Evolutionary conservation across 2,329 filamentous ascomycete genomes (phyloP).

Genomic region (Cladosporium velox): DNA sequence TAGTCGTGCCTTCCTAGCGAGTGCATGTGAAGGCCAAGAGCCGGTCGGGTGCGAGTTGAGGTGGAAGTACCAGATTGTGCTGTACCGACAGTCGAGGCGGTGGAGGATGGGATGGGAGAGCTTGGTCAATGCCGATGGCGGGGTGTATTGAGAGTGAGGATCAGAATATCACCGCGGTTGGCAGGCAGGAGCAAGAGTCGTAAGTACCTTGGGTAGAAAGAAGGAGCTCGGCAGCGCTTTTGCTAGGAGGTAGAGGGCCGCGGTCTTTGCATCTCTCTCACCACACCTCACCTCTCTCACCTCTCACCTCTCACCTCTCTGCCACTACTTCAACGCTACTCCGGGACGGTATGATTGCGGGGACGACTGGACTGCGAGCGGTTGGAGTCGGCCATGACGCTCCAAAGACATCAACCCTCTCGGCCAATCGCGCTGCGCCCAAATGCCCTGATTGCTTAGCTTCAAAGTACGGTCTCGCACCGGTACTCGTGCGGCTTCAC

Average conservation of each 20-base stretch:
- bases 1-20: conserved; percentile 12
- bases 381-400: conserved; percentile 5
- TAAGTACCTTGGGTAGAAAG: not conserved
- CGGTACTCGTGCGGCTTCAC: too few relatives aligned
- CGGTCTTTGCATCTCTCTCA: not conserved
- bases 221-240: not conserved
- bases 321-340: conserved; percentile 5
- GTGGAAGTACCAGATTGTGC: not conserved
- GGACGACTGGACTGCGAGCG: not conserved
- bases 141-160: not conserved
- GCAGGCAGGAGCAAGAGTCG: not conserved
- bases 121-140: not conserved
- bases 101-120: not conserved
- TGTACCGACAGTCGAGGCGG: not conserved
- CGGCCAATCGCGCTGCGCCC: not conserved
- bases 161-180: not conserved
- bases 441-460: not conserved
- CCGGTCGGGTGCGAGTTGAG: conserved; percentile 14
- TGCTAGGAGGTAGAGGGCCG: not conserved
- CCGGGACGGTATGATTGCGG: conserved; percentile 13
- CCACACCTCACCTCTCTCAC: not conserved
- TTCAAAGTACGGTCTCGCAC: too few relatives aligned
- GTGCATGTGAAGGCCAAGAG: conserved; percentile 16
- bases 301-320: not conserved
- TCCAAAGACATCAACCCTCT: not conserved